Percentiles rank a stretch among this genome's conserved stretches.
Conservation (phyloP, 2,329 filamentous ascomycete species). For the Zasmidium cellare region DNA sequence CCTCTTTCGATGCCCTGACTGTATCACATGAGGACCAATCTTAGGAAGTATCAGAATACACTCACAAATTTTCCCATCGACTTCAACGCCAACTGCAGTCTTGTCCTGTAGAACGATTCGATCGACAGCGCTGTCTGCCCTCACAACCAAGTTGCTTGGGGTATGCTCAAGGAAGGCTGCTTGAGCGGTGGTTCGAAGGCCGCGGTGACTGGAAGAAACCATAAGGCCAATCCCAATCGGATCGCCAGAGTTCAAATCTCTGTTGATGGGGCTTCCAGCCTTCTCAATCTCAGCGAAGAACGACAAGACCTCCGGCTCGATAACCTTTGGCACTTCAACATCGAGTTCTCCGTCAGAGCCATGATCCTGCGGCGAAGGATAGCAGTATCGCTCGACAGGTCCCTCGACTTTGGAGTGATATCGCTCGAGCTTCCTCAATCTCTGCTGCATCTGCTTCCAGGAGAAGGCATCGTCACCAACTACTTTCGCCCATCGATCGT, state of each 20-base stretch:
- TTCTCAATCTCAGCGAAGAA: constrained; percentile 43
- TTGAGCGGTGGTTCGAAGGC: constrained; percentile 51
- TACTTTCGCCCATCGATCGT: constrained; percentile 59
- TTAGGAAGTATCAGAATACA: background rate
- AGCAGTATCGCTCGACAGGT: background rate
- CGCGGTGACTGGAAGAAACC: constrained; percentile 53
- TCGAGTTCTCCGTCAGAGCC: background rate
- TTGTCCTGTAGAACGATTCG: constrained; percentile 49
- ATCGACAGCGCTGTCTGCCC: constrained; percentile 51
- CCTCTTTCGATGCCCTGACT: constrained; percentile 22
- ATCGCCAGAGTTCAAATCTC: constrained; percentile 60
- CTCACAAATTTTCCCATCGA: background rate
- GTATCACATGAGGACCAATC: constrained; percentile 5
- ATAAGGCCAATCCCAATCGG: constrained; percentile 56
- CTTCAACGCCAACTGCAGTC: constrained; percentile 47
- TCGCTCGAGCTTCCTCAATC: constrained; percentile 57
- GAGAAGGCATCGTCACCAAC: constrained; percentile 57
- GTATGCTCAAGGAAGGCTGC: constrained; percentile 48
- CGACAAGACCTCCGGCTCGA: constrained; percentile 38
- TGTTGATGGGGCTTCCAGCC: constrained; percentile 51
- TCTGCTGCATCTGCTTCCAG: constrained; percentile 55
- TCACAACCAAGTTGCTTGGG: constrained; percentile 55
- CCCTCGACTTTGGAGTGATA: constrained; percentile 41
- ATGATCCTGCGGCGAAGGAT: background rate
- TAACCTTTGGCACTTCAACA: background rate